Base-by-base conservation (phyloP, 306 rosid genomes). In the Cucurbita maxima region DNA sequence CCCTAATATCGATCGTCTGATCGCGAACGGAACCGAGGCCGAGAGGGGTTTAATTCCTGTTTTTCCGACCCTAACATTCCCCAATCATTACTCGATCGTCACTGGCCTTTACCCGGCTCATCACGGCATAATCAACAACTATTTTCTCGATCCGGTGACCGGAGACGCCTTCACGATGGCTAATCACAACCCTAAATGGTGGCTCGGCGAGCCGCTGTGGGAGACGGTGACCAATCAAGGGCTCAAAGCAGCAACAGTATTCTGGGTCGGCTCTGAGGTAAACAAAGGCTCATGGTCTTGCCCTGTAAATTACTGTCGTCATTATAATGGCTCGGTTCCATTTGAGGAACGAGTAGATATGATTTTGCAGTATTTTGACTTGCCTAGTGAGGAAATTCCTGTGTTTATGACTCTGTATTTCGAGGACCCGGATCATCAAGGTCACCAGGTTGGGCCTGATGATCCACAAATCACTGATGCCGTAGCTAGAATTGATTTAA, bases 261-360 rank as follows among this genome's bases (percentile, higher is more conserved):
- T 95, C 81, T 95, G 99, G 99, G 96, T 96, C 9, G 99, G 99
- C 50, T 81, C 99, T 74, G 97, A 95, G 96, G 99, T 95, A 82
- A 83, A 75, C 4, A 95, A 91, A 77, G 99, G 97, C n/a, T 79
- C 88, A 14, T 95, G 99, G 99, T 77, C 82, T 71, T 91, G 99
- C 53, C 88, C 90, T 77, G 9, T 50, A 0, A 55, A 77, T 2
- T 84, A 54, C 51, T 95, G 99, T 57, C 54, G 13, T 20, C 82
- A 71, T 8, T 91, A 89, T 77, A 88, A 95, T 82, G 81, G 41
- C 19, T 91, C 99, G 8, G 92, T 89, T 79, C 82, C 97, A 0
- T 95, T 95, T 77, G 97, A 87, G 81, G 85, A 91, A 4, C 50
- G 99, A 37, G 97, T 95, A 41, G 99, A 91, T 82, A 19, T 82